These are phyloP conservation scores for Botrytis aclada DNA, from an alignment of 2,329 filamentous ascomycete genomes.

Conservation along the genomic window DNA sequence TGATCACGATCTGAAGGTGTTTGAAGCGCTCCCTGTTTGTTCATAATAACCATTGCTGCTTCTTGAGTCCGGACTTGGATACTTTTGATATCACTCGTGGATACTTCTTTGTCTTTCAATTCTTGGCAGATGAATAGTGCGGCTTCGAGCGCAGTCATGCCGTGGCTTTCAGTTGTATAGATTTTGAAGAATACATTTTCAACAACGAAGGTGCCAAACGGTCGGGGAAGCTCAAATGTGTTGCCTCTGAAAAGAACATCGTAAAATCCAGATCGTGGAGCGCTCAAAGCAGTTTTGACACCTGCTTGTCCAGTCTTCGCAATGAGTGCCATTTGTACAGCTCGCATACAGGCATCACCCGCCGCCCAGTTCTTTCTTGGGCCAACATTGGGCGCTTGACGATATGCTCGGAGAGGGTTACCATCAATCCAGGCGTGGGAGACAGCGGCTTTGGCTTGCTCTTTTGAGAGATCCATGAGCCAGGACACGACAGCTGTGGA, in stretches of 20 bases:
- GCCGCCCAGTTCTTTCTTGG: constrained; percentile 45
- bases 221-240: constrained; percentile 29
- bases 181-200: constrained; percentile 35
- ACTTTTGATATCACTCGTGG: constrained; percentile 28
- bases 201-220: constrained; percentile 30
- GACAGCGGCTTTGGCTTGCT: constrained; percentile 39
- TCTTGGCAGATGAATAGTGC: constrained; percentile 26
- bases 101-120: constrained; percentile 23
- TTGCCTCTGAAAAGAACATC: constrained; percentile 23
- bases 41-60: constrained; percentile 38
- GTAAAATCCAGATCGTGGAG: constrained; percentile 41
- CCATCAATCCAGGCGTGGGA: constrained; percentile 44
- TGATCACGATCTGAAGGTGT: constrained; percentile 41
- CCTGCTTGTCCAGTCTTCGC: constrained; percentile 35
- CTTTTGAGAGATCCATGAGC: constrained; percentile 39
- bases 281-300: constrained; percentile 35
- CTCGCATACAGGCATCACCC: constrained; percentile 42
- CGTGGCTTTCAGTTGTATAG: constrained; percentile 37
- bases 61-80: constrained; percentile 36
- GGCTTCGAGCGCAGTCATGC: constrained; percentile 38
- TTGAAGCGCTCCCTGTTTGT: constrained; percentile 32
- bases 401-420: constrained; percentile 39
- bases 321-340: constrained; percentile 41
- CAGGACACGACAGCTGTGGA: constrained; percentile 41
- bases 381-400: constrained; percentile 38